Evolutionary conservation across 306 rosid genomes (phyloP), one percentile per base, ranked within the genome.

Genomic region (Castanopsis chinensis): DNA sequence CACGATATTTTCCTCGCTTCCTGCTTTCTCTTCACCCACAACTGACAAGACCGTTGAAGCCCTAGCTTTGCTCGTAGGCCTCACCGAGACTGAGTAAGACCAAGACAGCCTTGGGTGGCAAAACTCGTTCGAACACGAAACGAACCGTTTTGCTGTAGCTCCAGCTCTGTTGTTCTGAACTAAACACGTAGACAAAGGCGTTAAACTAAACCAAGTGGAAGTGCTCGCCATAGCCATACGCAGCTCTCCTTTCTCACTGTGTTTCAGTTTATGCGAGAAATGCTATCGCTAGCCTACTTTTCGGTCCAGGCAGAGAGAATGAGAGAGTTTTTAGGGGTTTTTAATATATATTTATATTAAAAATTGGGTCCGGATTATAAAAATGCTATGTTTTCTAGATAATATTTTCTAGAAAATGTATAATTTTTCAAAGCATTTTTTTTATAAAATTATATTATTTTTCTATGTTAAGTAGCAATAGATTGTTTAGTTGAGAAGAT

Each of bases 21-120:
- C 83, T 15, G 64, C 43, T 55, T 79, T 33, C 41, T 28, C 87
- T 63, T 72, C 77, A 17, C 84, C 84, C 43, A 70, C 79, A 37
- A 76, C 81, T 4, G 87, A 76, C 51, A 59, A 64, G 43, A 73
- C 84, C 12, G 72, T 41, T 43, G 11, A 65, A 74, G 69, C 72
- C 72, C 81, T 78, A 56, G 78, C 74, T 53, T 65, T 56, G 33
- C 33, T 69, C 21, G 56, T 9, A 2, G 10, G 53, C 15, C 51
- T 32, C n/a, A 18, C 4, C 8, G 45, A 41, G 45, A 49, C 35
- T 11, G 53, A 41, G 23, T 69, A 63, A 76, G 54, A 58, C n/a
- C 41, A 63, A 18, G 41, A 28, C n/a, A 63, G 17, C n/a, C 37
- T 8, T 18, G 14, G 69, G 69, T 33, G 27, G 32, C 64, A 20